Conservation (phyloP, 495 filamentous ascomycete genomes). For the Glutinoglossum americanum region DNA sequence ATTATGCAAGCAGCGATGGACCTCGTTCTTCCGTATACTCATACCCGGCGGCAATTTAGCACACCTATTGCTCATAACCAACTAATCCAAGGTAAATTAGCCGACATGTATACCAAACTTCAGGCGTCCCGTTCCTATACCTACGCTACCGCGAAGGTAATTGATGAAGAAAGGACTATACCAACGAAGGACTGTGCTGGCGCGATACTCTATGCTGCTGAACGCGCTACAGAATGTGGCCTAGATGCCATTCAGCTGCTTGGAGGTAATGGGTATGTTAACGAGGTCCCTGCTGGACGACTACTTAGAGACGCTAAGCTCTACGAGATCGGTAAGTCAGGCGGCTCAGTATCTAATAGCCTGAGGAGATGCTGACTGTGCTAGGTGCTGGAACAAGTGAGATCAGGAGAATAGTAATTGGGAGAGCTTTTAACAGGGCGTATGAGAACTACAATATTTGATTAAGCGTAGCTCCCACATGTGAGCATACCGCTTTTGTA, state of each 20-base stretch:
- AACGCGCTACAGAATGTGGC: slow-evolving; percentile 73
- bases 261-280: slow-evolving; percentile 89
- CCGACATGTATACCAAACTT: slow-evolving; percentile 93
- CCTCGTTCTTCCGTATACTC: slow-evolving; percentile 71
- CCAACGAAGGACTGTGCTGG: slow-evolving; percentile 86
- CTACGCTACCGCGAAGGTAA: slow-evolving; percentile 46
- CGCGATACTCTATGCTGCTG: slow-evolving; percentile 82
- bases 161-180: slow-evolving; percentile 51
- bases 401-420: slow-evolving; percentile 84
- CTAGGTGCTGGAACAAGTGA: slow-evolving; percentile 80
- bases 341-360: not conserved
- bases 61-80: slow-evolving; percentile 81
- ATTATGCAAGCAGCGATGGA: slow-evolving; percentile 90
- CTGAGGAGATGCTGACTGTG: not conserved
- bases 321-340: slow-evolving; percentile 54
- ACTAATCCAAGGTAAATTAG: slow-evolving; percentile 77
- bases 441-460: slow-evolving; percentile 22
- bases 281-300: slow-evolving; percentile 78
- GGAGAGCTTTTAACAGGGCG: slow-evolving; percentile 82
- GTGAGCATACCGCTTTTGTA: not conserved
- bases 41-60: slow-evolving; percentile 75
- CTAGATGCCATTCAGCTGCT: slow-evolving; percentile 86
- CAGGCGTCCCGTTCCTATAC: slow-evolving; percentile 66
- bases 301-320: slow-evolving; percentile 71
- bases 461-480: not conserved